Percentiles rank a stretch among this genome's conserved stretches.
Conservation (phyloP, 2,329 filamentous ascomycete species). For the Triangularia verruculosa region DNA sequence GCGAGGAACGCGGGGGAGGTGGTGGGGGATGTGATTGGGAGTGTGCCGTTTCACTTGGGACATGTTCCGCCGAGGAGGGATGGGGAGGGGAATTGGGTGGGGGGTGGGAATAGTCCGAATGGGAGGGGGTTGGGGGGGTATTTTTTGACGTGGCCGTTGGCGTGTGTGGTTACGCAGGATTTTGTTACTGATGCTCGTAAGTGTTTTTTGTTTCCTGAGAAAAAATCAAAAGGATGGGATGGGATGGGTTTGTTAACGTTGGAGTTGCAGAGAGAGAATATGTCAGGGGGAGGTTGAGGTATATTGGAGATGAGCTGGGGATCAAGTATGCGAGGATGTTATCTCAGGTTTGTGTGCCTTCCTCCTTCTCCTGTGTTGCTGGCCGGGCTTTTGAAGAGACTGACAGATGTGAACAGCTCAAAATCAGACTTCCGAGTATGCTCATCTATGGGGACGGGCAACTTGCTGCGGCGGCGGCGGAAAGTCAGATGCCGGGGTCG, state of each 20-base stretch:
- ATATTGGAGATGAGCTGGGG: constrained; percentile 55
- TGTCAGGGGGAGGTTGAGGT: constrained; percentile 51
- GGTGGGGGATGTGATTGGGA: constrained; percentile 58
- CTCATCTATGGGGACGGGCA: constrained; percentile 54
- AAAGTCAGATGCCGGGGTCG: neutral
- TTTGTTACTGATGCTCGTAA: constrained; percentile 53
- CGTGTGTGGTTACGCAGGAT: constrained; percentile 53
- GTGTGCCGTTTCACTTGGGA: constrained; percentile 59
- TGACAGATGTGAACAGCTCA: constrained; percentile 45
- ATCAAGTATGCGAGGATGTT: constrained; percentile 57
- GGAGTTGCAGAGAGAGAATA: constrained; percentile 45
- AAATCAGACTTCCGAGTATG: constrained; percentile 58
- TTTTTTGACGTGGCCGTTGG: constrained; percentile 58
- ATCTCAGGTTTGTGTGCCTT: constrained; percentile 40
- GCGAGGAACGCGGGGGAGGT: constrained; percentile 49
- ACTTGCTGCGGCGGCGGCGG: constrained; percentile 43
- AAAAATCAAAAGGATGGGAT: too few species aligned
- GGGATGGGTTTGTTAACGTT: neutral
- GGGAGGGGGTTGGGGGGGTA: constrained; percentile 57
- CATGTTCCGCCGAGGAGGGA: neutral
- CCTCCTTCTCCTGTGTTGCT: constrained; percentile 29
- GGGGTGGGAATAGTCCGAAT: constrained; percentile 47
- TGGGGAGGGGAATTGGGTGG: constrained; percentile 40
- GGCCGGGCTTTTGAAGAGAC: neutral
- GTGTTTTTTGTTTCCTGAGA: neutral